These are phyloP conservation scores for Aegilops tauschii DNA, from an alignment of 176 grass and related monocot genomes.

Conservation along the genomic window DNA sequence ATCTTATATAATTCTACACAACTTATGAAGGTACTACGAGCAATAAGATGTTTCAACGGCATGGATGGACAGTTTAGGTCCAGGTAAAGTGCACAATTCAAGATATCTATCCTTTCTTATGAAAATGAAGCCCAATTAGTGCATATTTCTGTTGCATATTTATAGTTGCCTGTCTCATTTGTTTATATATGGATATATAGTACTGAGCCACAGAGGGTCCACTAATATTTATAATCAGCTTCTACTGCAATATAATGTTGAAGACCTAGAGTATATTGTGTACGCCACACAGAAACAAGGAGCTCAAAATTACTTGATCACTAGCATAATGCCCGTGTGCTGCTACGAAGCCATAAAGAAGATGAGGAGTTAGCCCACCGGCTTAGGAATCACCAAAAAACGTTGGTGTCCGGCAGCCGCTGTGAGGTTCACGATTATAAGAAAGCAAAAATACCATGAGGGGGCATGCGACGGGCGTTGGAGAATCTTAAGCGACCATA, in stretches of 20 bases:
- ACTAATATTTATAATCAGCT: neutral
- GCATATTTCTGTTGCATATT: neutral
- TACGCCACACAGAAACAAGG: conserved; percentile 9
- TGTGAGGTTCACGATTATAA: too few species aligned
- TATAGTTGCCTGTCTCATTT: neutral
- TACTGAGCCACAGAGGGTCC: neutral
- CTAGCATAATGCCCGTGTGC: too few species aligned
- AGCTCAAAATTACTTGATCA: conserved; percentile 1
- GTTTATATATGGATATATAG: neutral
- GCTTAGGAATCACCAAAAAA: too few species aligned
- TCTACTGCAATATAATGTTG: neutral
- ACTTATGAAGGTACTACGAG: neutral
- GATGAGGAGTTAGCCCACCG: too few species aligned
- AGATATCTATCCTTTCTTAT: neutral
- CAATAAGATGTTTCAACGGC: neutral
- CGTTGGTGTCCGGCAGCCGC: too few species aligned
- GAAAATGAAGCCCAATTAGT: neutral
- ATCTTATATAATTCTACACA: neutral
- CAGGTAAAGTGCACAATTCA: neutral
- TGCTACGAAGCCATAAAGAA: too few species aligned
- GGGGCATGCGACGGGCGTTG: too few species aligned
- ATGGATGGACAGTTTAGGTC: neutral
- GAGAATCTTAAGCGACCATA: too few species aligned
- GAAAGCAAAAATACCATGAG: too few species aligned
- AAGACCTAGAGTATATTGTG: neutral